Conservation (phyloP, 129 eudicot genomes). For the Heracleum sosnowskyi region DNA sequence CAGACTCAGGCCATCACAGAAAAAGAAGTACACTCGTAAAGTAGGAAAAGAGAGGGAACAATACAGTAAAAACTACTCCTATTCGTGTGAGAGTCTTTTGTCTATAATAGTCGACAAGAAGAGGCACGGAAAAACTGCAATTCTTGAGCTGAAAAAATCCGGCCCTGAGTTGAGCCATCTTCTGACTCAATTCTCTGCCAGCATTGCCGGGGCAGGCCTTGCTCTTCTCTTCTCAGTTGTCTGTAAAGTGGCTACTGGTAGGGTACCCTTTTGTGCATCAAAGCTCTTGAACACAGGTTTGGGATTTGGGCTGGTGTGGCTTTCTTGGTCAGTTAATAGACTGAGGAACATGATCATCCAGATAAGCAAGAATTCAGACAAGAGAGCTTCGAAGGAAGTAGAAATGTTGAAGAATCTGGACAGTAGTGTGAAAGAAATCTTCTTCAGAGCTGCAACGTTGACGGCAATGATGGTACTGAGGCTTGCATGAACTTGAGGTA, state of each 20-base stretch:
- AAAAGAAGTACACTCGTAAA: constrained; percentile 36
- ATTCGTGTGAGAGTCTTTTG: constrained; percentile 8
- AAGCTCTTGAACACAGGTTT: constrained; percentile 63
- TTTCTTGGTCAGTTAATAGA: constrained; percentile 69
- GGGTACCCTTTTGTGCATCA: constrained; percentile 59
- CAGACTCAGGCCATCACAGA: constrained; percentile 36
- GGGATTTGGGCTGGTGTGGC: constrained; percentile 91
- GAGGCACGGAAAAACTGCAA: constrained; percentile 31
- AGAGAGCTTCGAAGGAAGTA: constrained; percentile 43
- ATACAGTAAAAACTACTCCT: constrained; percentile 1
- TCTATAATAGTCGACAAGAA: constrained; percentile 32
- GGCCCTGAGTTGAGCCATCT: constrained; percentile 73
- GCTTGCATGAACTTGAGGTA: constrained; percentile 1
- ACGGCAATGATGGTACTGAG: constrained; percentile 64
- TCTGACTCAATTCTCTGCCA: constrained; percentile 77
- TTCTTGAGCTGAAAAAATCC: constrained; percentile 54
- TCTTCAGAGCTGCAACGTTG: constrained; percentile 57
- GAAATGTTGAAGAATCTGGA: constrained; percentile 61
- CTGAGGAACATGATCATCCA: constrained; percentile 58
- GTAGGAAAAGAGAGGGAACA: constrained; percentile 8
- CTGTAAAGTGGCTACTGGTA: constrained; percentile 48
- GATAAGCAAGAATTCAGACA: constrained; percentile 48
- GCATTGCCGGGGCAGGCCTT: constrained; percentile 85
- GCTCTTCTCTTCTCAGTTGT: constrained; percentile 67
- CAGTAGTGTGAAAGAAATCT: constrained; percentile 53